Percentiles rank a stretch among this genome's conserved stretches.
These are phyloP conservation scores for Chaetomium olivaceum DNA, from an alignment of 2,329 filamentous ascomycete species.

Conservation along the genomic window DNA sequence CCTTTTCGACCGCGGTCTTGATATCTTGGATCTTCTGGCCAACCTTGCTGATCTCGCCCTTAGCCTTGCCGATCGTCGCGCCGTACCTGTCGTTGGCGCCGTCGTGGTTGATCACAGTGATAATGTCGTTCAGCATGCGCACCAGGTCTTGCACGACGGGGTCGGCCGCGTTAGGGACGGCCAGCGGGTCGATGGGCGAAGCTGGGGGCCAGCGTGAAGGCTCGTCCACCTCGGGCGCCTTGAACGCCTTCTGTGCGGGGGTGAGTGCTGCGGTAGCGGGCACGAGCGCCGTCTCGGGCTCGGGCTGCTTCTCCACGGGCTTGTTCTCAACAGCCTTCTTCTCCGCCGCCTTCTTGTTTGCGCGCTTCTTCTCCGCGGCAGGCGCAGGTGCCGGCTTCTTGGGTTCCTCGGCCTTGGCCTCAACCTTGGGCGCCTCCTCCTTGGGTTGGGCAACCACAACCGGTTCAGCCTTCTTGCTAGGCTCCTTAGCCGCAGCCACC, in stretches of 20 bases:
- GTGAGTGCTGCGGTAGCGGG: conserved; percentile 14
- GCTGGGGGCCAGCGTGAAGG: conserved; percentile 64
- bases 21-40: conserved; percentile 75
- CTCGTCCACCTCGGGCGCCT: conserved; percentile 64
- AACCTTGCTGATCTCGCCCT: conserved; percentile 76
- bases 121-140: conserved; percentile 94
- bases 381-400: conserved; percentile 30
- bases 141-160: conserved; percentile 90
- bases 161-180: conserved; percentile 74
- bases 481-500: conserved; percentile 35
- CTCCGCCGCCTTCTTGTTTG: not conserved
- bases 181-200: conserved; percentile 74
- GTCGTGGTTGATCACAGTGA: conserved; percentile 88
- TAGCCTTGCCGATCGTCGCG: conserved; percentile 78
- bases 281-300: conserved; percentile 27
- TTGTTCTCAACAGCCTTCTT: not conserved
- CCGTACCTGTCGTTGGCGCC: conserved; percentile 75
- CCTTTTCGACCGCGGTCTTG: conserved; percentile 67
- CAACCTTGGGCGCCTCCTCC: conserved; percentile 33
- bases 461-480: conserved; percentile 34
- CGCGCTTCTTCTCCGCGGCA: conserved; percentile 16
- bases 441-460: conserved; percentile 26
- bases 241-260: conserved; percentile 43
- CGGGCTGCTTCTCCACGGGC: not conserved
- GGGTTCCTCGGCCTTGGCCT: conserved; percentile 34